A percentile compares a stretch with the other conserved stretches of the same genome.
These are phyloP conservation scores for Eucalyptus sp. DNA, from an alignment of 345 rosid genomes.

Conservation along the genomic window DNA sequence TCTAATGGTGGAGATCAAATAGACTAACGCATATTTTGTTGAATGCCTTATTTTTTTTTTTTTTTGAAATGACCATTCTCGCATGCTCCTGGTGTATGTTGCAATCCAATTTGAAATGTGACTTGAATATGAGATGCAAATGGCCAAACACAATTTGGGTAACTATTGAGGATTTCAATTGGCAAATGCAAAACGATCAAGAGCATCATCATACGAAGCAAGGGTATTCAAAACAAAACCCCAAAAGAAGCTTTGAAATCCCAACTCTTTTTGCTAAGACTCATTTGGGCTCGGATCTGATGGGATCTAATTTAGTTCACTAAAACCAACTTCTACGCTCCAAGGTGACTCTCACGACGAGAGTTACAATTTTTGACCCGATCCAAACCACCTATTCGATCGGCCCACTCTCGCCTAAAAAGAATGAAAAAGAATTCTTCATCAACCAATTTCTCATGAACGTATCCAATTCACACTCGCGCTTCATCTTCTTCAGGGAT, in stretches of 20 bases:
- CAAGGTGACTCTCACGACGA: too few relatives aligned
- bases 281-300: neutral
- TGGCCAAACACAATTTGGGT: too few relatives aligned
- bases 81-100: neutral
- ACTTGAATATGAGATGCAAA: too few relatives aligned
- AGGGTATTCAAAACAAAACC: neutral
- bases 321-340: neutral
- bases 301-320: neutral
- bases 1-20: neutral
- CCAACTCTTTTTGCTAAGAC: neutral
- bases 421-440: neutral
- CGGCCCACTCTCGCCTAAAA: neutral
- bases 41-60: too few relatives aligned
- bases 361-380: neutral
- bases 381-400: neutral
- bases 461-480: neutral
- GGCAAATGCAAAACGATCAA: neutral
- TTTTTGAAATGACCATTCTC: neutral
- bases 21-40: neutral
- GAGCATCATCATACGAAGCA: neutral
- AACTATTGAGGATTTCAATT: too few relatives aligned
- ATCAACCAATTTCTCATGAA: neutral
- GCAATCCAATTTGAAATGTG: neutral
- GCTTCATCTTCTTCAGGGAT: constrained; percentile 17
- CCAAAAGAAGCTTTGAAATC: neutral